phyloP scores from a whole-genome alignment of 768 basidiomycete species.

The Naganishia kalamii region DNA sequence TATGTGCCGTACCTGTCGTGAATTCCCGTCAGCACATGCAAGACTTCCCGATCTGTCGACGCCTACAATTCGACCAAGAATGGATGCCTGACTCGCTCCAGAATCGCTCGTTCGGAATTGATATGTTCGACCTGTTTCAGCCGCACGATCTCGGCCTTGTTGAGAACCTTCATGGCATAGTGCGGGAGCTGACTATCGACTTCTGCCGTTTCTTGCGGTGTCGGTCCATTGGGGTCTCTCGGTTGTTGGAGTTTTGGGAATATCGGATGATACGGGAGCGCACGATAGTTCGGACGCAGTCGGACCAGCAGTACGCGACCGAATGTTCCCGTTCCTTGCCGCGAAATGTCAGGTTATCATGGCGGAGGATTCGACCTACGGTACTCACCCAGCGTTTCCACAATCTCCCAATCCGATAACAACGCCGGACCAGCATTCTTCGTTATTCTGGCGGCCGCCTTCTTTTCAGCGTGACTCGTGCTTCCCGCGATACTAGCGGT shows the following conservation, averaged over 20 bases:
- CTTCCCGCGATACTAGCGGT: background rate
- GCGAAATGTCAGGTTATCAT: background rate
- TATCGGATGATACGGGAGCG: conserved; percentile 35
- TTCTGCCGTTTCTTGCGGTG: conserved; percentile 31
- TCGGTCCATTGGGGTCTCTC: conserved; percentile 35
- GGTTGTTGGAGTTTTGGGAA: conserved; percentile 42
- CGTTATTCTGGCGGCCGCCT: background rate
- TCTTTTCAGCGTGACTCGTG: background rate
- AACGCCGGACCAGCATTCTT: conserved; percentile 6
- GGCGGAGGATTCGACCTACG: background rate
- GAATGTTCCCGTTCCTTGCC: conserved; percentile 86
- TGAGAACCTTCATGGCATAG: conserved; percentile 48
- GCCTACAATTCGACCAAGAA: conserved; percentile 95
- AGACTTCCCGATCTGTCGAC: no score
- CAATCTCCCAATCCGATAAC: conserved; percentile 45
- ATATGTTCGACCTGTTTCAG: conserved; percentile 97
- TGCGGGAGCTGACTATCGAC: conserved; percentile 44
- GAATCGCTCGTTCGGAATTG: conserved; percentile 88
- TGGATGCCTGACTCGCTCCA: conserved; percentile 83
- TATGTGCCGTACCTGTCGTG: conserved; percentile 42
- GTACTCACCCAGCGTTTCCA: conserved; percentile 47
- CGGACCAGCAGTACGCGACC: conserved; percentile 86
- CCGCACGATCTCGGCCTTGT: conserved; percentile 49
- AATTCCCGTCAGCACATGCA: background rate
- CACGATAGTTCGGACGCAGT: conserved; percentile 20